These are phyloP conservation scores for Glarea lozoyensis DNA, from an alignment of 495 filamentous ascomycete genomes.

Conservation along the genomic window DNA sequence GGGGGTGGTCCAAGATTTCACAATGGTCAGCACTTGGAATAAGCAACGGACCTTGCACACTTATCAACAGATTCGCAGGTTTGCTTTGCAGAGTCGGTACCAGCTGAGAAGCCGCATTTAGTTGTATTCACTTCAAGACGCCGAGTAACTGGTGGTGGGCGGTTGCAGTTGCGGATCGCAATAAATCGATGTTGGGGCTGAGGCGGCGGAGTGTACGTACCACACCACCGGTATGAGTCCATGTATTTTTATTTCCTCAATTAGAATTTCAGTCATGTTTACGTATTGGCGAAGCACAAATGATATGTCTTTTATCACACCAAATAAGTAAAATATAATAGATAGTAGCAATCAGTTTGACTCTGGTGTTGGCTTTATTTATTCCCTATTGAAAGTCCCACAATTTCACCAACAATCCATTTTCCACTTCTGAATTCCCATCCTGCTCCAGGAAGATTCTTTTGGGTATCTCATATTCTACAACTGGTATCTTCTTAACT, in stretches of 20 bases:
- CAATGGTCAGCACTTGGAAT: too few relatives aligned
- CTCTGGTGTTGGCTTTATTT: too few relatives aligned
- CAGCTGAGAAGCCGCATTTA: conserved; percentile 8
- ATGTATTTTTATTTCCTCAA: too few relatives aligned
- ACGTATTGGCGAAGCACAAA: too few relatives aligned
- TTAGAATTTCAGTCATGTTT: too few relatives aligned
- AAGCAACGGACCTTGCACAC: conserved; percentile 4
- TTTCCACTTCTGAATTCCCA: conserved; percentile 26
- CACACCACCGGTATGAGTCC: too few relatives aligned
- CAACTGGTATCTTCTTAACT: conserved; percentile 74
- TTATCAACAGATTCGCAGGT: conserved; percentile 9
- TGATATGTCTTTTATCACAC: too few relatives aligned
- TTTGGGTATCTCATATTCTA: conserved; percentile 93
- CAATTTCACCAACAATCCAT: conserved; percentile 41
- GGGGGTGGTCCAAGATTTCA: too few relatives aligned
- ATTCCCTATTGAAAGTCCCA: conserved; percentile 45
- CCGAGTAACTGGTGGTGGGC: neutral
- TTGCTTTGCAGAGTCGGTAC: conserved; percentile 6
- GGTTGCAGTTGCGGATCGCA: conserved; percentile 12
- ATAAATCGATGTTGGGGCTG: conserved; percentile 13
- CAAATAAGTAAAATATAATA: too few relatives aligned
- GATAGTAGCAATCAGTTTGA: too few relatives aligned
- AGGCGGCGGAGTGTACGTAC: too few relatives aligned
- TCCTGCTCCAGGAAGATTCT: conserved; percentile 62
- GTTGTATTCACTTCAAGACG: neutral